phyloP scores from a whole-genome alignment of 192 early-diverging fungal species.

The Backusella australiensis region DNA sequence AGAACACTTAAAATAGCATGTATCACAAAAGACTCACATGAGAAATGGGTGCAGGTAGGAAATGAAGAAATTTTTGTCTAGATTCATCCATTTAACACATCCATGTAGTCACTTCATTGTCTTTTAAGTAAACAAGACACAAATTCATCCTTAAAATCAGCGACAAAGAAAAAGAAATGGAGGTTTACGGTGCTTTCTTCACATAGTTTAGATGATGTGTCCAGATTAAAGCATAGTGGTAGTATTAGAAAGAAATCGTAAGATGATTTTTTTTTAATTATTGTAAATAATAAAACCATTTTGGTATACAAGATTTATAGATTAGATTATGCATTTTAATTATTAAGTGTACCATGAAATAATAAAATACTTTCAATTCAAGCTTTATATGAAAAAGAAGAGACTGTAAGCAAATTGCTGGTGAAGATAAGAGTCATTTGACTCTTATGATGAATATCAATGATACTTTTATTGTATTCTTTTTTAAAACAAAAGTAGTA shows the following conservation, averaged over 20 bases:
- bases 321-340: no score
- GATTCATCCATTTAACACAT: neutral
- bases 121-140: neutral
- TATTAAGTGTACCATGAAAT: neutral
- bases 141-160: neutral
- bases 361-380: neutral
- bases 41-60: conserved; percentile 66
- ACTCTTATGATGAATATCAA: no score
- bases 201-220: neutral
- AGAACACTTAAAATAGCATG: conserved; percentile 73
- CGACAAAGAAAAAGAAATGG: neutral
- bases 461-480: no score
- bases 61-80: neutral
- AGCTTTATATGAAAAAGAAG: no score
- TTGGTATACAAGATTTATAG: neutral
- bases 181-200: neutral
- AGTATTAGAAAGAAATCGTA: neutral
- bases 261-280: neutral
- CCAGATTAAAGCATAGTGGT: neutral
- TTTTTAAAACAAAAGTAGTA: no score
- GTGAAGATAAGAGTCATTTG: no score
- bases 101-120: neutral
- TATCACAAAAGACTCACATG: conserved; percentile 58
- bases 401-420: no score
- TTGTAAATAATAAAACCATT: neutral